Base-by-base conservation (phyloP, 352 stramenopile species). In the Thraustochytrium sp. region DNA sequence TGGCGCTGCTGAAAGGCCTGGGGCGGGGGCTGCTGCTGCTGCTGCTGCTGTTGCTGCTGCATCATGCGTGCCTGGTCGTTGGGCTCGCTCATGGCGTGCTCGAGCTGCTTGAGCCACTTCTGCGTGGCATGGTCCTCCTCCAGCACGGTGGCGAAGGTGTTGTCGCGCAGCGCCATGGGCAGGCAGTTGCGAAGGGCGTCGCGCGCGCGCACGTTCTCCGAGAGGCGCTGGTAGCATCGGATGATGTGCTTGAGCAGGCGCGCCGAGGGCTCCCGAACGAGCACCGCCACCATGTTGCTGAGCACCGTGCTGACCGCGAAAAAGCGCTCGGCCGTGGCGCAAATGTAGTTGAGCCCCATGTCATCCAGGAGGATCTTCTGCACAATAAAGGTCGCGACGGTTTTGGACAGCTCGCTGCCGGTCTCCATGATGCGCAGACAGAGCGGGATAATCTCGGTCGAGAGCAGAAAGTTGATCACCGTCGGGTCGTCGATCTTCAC, bases 341-440 rank as follows among this genome's bases (percentile, higher is more conserved):
- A 99, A 76, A 99, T 98, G 89, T 99, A 99, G 31, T 95, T 96
- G 36, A 99, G 90, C 21, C 97, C 97, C 87, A 97, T 96, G 74
- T 99, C 95, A 87, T 99, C 97, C 56, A 99, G 87, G 53, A 99
- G 87, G 82, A 99, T 98, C 88, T 99, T 99, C 88, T 99, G 96
- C 49, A 99, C 95, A 75, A 99, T 99, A 86, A 99, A 99, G 1
- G 96, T 99, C 9, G 97, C 97, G n/a, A 98, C 94, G 2, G 97
- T 99, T 88, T 99, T 99, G 86, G 90, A 97, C 23, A 99, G 89
- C 86, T 99, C 97, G 76, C 91, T 97, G 37, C 97, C 97, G 26
- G 95, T 96, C 86, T 99, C 97, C 97, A 99, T 99, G 82, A 99
- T 99, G 49, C 97, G 91, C 23, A 99, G 89, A 87, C 96, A 99